Percentiles rank a stretch among this genome's conserved stretches.
Conservation (phyloP, 1,139 yeast species). For the Saccharomycopsis hybrid region DNA sequence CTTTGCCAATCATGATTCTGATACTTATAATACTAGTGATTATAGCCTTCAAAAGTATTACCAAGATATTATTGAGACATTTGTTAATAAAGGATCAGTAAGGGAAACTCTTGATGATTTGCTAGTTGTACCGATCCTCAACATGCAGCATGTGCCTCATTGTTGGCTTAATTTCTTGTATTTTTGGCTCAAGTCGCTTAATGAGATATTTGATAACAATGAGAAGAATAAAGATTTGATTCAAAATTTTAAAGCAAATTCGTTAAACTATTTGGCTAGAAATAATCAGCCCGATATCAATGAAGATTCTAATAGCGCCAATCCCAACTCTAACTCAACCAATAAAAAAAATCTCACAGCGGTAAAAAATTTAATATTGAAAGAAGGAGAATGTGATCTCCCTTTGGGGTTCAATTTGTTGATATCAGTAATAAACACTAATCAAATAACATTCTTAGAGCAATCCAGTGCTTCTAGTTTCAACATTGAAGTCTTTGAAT, state of each 20-base stretch:
- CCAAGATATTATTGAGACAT: background rate
- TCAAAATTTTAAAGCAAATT: background rate
- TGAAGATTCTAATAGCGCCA: background rate
- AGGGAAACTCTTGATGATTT: background rate
- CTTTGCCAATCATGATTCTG: too few relatives aligned
- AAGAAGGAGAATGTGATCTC: constrained; percentile 8
- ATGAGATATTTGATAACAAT: background rate
- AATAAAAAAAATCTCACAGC: background rate
- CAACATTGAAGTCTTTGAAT: constrained; percentile 2
- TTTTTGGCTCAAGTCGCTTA: background rate
- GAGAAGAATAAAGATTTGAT: background rate
- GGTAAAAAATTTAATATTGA: background rate
- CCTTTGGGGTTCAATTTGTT: constrained; percentile 5
- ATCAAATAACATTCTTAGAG: background rate
- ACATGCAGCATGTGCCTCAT: background rate
- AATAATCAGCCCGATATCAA: too few relatives aligned
- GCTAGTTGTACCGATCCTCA: constrained; percentile 9
- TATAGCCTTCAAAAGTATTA: background rate
- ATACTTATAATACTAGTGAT: background rate
- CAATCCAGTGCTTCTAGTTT: background rate
- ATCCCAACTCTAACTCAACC: too few relatives aligned
- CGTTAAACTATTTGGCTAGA: background rate
- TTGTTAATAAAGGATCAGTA: too few relatives aligned
- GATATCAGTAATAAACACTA: background rate
- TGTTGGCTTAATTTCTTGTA: constrained; percentile 1